Percentiles rank a stretch among this genome's conserved stretches.
These are phyloP conservation scores for Exobasidium rhododendri DNA, from an alignment of 1,284 basidiomycete genomes.

Conservation along the genomic window DNA sequence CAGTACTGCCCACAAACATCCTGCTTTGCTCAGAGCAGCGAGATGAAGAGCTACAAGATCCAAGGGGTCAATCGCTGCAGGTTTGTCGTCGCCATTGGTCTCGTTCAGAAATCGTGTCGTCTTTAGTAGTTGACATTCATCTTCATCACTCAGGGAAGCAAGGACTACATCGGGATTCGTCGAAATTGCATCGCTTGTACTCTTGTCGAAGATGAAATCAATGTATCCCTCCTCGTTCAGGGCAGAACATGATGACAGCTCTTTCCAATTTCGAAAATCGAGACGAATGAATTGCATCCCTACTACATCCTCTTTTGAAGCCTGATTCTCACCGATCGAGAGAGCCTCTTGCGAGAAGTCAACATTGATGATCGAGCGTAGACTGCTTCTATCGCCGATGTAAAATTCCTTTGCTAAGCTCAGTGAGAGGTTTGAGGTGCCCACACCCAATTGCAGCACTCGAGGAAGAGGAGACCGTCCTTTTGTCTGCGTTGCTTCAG, in stretches of 20 bases:
- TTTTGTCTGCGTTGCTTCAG: background rate
- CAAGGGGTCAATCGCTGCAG: background rate
- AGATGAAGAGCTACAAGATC: conserved; percentile 9
- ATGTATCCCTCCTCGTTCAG: background rate
- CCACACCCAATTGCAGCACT: conserved; percentile 2
- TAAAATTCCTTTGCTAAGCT: background rate
- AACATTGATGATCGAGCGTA: background rate
- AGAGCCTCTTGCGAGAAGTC: conserved; percentile 2
- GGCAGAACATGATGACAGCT: background rate
- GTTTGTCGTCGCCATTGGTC: too few species aligned
- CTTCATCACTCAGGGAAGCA: too few species aligned
- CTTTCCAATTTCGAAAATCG: conserved; percentile 7
- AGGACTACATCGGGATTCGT: background rate
- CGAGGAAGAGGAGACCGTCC: background rate
- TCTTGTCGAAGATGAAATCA: conserved; percentile 7
- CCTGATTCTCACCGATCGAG: background rate
- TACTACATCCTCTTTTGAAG: background rate
- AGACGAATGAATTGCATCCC: background rate
- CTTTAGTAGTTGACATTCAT: too few species aligned
- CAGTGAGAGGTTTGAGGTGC: background rate
- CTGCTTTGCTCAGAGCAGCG: background rate
- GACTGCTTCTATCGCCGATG: background rate
- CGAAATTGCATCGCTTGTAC: conserved; percentile 4
- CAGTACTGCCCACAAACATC: background rate
- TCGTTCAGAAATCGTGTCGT: too few species aligned